A percentile compares a stretch with the other conserved stretches of the same genome.
Conservation (phyloP, 2,329 filamentous ascomycete species). For the Didymella lethalis region DNA sequence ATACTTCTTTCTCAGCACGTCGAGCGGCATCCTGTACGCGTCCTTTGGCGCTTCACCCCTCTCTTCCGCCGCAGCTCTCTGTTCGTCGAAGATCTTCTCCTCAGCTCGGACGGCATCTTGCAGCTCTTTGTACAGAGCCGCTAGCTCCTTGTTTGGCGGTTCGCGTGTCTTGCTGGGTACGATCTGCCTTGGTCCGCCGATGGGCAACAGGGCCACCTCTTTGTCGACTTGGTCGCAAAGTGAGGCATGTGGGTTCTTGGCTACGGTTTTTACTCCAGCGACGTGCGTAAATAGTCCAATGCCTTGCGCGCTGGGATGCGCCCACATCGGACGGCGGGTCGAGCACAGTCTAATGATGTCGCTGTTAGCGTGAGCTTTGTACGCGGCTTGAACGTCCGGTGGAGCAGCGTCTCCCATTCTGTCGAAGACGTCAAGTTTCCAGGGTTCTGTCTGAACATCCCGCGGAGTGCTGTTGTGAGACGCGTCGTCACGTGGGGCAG, state of each 20-base stretch:
- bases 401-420: slow-evolving; percentile 11
- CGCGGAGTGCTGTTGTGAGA: slow-evolving; percentile 1
- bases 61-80: slow-evolving; percentile 1
- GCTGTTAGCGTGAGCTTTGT: slow-evolving; percentile 31
- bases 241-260: not conserved
- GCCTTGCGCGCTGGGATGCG: slow-evolving; percentile 27
- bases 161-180: not conserved
- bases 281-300: slow-evolving; percentile 42
- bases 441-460: not conserved
- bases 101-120: slow-evolving; percentile 18
- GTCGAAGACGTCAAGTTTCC: not conserved
- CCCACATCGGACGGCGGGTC: slow-evolving; percentile 5
- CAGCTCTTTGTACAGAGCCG: slow-evolving; percentile 14
- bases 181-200: slow-evolving; percentile 16
- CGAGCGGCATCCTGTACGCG: slow-evolving; percentile 8
- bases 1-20: slow-evolving; percentile 9
- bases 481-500: slow-evolving; percentile 3
- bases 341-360: slow-evolving; percentile 30
- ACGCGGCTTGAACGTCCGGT: slow-evolving; percentile 21
- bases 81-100: slow-evolving; percentile 8
- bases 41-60: not conserved
- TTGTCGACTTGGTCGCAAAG: not conserved
- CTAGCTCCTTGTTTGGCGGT: not conserved
- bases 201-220: slow-evolving; percentile 20
- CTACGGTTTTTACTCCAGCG: slow-evolving; percentile 12